Evolutionary conservation across 495 filamentous ascomycete species (phyloP).

Genomic region (Cetradonia linearis): DNA sequence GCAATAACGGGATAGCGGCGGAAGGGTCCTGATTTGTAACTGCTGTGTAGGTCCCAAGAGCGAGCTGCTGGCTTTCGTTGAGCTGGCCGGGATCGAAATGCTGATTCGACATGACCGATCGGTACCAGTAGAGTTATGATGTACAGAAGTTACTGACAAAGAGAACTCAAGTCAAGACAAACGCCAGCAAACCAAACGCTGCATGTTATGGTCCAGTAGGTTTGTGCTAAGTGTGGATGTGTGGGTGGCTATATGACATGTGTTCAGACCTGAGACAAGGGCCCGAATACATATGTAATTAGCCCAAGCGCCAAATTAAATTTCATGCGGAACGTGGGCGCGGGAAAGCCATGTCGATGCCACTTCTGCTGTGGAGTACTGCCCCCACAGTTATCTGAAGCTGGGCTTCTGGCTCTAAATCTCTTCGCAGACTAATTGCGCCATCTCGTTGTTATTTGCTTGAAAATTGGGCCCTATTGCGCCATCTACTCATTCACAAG

Average conservation of each 20-base stretch:
- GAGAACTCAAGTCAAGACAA: background rate
- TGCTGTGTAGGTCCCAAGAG: slow-evolving; percentile 76
- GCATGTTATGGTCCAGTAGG: background rate
- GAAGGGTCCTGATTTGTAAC: slow-evolving; percentile 74
- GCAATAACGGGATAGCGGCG: slow-evolving; percentile 70
- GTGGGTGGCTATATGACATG: background rate
- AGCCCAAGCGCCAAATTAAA: slow-evolving; percentile 2
- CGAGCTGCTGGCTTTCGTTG: slow-evolving; percentile 61
- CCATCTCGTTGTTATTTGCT: background rate
- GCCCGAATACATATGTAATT: background rate
- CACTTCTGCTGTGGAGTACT: background rate
- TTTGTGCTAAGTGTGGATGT: background rate
- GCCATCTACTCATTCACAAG: background rate
- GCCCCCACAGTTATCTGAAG: background rate
- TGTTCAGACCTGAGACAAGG: background rate
- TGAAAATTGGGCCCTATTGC: background rate
- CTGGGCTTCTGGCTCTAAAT: slow-evolving; percentile 3
- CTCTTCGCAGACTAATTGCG: background rate
- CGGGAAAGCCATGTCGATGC: background rate
- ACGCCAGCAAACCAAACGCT: background rate
- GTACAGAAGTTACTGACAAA: background rate
- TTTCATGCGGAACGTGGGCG: background rate
- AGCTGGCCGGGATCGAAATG: slow-evolving; percentile 58
- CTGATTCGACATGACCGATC: slow-evolving; percentile 23
- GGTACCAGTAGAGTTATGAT: background rate